phyloP scores from a whole-genome alignment of 2,329 filamentous ascomycete genomes.

The Tolypocladium guangdongense region DNA sequence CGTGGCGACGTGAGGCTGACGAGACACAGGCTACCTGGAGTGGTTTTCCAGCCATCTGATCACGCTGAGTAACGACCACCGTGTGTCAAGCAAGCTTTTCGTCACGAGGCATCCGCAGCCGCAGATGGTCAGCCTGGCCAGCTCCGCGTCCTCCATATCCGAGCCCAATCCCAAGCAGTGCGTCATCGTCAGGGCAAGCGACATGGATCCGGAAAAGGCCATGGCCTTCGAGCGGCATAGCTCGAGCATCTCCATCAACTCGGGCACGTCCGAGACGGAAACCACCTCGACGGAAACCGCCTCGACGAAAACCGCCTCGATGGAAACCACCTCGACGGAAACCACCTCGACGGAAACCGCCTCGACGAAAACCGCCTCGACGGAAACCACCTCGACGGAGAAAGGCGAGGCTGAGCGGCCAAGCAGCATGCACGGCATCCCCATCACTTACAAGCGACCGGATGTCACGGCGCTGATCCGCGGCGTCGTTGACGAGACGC shows the following conservation, averaged over 20 bases:
- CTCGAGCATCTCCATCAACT: constrained; percentile 3
- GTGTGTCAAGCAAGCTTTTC: constrained; percentile 21
- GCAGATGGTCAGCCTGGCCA: not conserved
- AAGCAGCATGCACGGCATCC: constrained; percentile 6
- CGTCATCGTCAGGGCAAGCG: not conserved
- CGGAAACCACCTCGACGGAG: constrained; percentile 5
- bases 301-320: constrained; percentile 6
- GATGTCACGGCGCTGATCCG: constrained; percentile 24
- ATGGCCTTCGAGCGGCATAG: not conserved
- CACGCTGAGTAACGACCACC: constrained; percentile 16
- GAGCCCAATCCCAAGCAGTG: not conserved
- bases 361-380: no score
- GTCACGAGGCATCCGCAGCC: constrained; percentile 18
- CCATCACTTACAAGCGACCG: constrained; percentile 23
- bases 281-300: constrained; percentile 2
- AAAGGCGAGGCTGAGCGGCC: not conserved
- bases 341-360: constrained; percentile 1
- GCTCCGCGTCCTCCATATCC: no score
- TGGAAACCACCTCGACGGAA: constrained; percentile 5
- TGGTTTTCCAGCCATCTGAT: constrained; percentile 27
- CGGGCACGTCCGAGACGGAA: constrained; percentile 11
- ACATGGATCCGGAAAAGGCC: constrained; percentile 4
- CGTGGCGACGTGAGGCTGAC: not conserved
- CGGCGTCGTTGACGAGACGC: constrained; percentile 15
- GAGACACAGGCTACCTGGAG: constrained; percentile 18